phyloP scores from a whole-genome alignment of 2,329 filamentous ascomycete genomes.

The Graphilbum sp. region DNA sequence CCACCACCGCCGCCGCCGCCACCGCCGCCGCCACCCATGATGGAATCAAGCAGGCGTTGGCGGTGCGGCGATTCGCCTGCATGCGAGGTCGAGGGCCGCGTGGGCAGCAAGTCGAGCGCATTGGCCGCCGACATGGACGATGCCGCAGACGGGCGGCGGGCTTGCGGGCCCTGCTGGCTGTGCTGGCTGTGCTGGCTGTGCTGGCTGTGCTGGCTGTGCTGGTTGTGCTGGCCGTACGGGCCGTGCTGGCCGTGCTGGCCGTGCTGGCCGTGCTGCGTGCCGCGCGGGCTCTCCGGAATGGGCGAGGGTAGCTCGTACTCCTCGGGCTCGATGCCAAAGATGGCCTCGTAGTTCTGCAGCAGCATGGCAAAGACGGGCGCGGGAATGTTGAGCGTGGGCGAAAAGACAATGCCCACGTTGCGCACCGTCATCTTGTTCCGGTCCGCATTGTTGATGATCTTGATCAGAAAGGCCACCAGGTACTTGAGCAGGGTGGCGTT shows the following conservation, averaged over 20 bases:
- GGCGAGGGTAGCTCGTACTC: constrained; percentile 41
- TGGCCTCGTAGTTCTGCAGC: constrained; percentile 72
- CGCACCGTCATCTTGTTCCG: constrained; percentile 97
- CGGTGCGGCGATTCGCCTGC: constrained; percentile 34
- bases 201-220: too few species aligned
- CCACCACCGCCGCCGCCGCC: constrained; percentile 16
- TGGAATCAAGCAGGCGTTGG: constrained; percentile 28
- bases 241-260: too few species aligned
- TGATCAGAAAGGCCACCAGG: constrained; percentile 74
- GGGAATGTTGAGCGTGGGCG: constrained; percentile 89
- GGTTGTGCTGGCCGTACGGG: too few species aligned
- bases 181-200: too few species aligned
- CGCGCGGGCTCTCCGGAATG: constrained; percentile 15
- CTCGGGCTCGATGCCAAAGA: constrained; percentile 61
- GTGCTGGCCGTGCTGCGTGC: too few species aligned
- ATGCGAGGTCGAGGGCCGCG: constrained; percentile 32
- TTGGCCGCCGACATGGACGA: constrained; percentile 8
- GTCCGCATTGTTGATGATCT: constrained; percentile 78
- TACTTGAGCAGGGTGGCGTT: constrained; percentile 75
- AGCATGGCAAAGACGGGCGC: constrained; percentile 89
- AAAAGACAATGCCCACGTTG: constrained; percentile 96
- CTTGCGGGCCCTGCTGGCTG: too few species aligned
- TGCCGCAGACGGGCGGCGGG: constrained; percentile 9
- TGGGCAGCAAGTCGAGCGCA: constrained; percentile 15
- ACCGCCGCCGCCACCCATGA: constrained; percentile 8